phyloP scores from a whole-genome alignment of 176 grass and related monocot species.

The Elaeis guineensis region DNA sequence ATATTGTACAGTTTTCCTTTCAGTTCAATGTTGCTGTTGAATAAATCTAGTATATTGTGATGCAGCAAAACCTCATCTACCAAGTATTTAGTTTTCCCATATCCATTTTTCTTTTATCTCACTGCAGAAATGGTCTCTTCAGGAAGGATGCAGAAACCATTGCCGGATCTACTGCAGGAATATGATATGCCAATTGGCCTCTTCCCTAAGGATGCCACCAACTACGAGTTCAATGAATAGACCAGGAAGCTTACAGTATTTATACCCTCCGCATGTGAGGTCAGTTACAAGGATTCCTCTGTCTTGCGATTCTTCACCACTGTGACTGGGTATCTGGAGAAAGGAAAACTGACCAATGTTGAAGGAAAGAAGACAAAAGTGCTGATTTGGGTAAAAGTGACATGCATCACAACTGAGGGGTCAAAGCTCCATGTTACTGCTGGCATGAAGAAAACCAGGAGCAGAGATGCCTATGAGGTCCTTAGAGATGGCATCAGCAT shows the following conservation, averaged over 20 bases:
- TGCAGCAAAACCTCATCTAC: too few species aligned
- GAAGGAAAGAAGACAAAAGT: slow-evolving; percentile 89
- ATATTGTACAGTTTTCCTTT: too few species aligned
- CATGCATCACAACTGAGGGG: slow-evolving; percentile 55
- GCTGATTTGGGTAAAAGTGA: slow-evolving; percentile 83
- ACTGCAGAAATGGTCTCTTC: not conserved
- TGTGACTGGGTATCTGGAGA: slow-evolving; percentile 81
- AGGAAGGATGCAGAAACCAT: slow-evolving; percentile 94
- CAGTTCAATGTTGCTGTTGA: too few species aligned
- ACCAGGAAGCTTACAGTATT: slow-evolving; percentile 71
- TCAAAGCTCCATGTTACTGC: slow-evolving; percentile 72
- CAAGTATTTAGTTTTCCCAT: too few species aligned
- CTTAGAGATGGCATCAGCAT: slow-evolving; percentile 67
- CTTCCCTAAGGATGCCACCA: slow-evolving; percentile 78
- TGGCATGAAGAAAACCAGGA: slow-evolving; percentile 67
- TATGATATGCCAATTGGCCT: slow-evolving; percentile 80
- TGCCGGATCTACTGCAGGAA: slow-evolving; percentile 71
- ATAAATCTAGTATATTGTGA: too few species aligned
- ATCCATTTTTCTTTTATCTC: too few species aligned
- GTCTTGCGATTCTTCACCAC: slow-evolving; percentile 75
- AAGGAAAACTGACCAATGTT: slow-evolving; percentile 68
- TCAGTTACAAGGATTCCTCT: slow-evolving; percentile 89
- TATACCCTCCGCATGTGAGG: slow-evolving; percentile 64
- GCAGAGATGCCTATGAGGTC: slow-evolving; percentile 67
- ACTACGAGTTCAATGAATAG: slow-evolving; percentile 90